Conservation (phyloP, 352 stramenopile species). For the Pythium dissotocum region DNA sequence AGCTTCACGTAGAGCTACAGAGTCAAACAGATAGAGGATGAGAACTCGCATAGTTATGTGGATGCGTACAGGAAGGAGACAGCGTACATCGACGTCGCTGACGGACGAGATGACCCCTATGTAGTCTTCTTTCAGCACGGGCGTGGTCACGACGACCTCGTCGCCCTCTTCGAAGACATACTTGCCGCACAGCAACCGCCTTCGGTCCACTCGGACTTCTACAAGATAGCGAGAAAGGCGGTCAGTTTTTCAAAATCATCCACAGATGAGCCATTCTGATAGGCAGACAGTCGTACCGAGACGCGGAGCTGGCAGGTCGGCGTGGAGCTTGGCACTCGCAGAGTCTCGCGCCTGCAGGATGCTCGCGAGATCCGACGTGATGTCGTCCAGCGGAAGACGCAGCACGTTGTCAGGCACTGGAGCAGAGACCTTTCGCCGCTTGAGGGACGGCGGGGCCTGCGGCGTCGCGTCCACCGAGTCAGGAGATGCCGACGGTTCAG, state of each 20-base stretch:
- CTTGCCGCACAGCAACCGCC: constrained; percentile 62
- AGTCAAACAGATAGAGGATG: no score
- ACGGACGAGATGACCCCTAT: constrained; percentile 79
- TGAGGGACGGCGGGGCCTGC: constrained; percentile 19
- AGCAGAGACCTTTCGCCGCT: constrained; percentile 49
- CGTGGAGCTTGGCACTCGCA: constrained; percentile 23
- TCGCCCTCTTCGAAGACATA: constrained; percentile 83
- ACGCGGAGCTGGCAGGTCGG: constrained; percentile 9
- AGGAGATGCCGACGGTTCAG: constrained; percentile 2
- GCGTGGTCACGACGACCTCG: constrained; percentile 68
- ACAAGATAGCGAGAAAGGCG: neutral
- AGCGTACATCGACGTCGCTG: constrained; percentile 57
- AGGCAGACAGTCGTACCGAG: constrained; percentile 29
- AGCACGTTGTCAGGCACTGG: constrained; percentile 42
- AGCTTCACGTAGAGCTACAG: constrained; percentile 65
- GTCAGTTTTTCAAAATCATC: no score
- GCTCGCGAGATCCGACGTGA: constrained; percentile 53
- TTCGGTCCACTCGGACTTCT: constrained; percentile 57
- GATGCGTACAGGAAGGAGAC: neutral
- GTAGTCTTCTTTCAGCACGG: constrained; percentile 69
- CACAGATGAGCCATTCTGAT: neutral
- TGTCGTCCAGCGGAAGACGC: constrained; percentile 55
- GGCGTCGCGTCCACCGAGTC: constrained; percentile 12
- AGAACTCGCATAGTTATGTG: no score
- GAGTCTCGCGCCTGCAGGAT: constrained; percentile 49